phyloP scores from a whole-genome alignment of 2,329 filamentous ascomycete genomes.

The Pseudocercospora fijiensis region DNA sequence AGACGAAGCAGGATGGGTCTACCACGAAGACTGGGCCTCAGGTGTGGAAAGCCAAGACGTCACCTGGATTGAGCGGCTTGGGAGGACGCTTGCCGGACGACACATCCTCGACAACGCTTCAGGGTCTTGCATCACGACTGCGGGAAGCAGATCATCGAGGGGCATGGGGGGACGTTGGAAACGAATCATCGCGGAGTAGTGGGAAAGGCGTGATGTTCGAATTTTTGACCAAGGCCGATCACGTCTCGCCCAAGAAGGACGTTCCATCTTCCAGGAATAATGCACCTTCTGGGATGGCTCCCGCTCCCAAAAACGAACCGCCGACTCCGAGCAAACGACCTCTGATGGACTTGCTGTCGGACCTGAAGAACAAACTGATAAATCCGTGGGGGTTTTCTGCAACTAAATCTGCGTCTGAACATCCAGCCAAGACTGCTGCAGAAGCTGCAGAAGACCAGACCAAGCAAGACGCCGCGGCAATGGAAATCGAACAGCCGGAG shows the following conservation, averaged over 20 bases:
- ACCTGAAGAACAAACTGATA: neutral
- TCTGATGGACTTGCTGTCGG: neutral
- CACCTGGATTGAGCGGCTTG: conserved; percentile 16
- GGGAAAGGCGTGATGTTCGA: conserved; percentile 12
- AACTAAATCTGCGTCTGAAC: neutral
- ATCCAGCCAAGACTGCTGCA: neutral
- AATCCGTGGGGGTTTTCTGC: neutral
- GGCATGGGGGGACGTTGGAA: conserved; percentile 4
- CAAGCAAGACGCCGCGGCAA: neutral
- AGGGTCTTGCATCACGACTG: neutral
- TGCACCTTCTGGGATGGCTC: neutral
- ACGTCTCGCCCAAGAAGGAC: conserved; percentile 12
- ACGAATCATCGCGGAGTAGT: neutral
- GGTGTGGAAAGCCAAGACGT: conserved; percentile 21
- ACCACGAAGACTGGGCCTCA: neutral
- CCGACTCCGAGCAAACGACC: neutral
- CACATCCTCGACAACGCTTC: neutral
- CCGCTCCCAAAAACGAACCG: neutral
- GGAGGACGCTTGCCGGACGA: neutral
- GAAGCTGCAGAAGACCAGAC: neutral
- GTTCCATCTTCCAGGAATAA: neutral
- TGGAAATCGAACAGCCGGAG: neutral
- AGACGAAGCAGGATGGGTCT: neutral
- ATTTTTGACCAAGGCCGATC: conserved; percentile 13
- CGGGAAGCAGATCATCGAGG: neutral